These are phyloP conservation scores for Closterium sp. DNA, from an alignment of 139 green algal species.

Conservation along the genomic window DNA sequence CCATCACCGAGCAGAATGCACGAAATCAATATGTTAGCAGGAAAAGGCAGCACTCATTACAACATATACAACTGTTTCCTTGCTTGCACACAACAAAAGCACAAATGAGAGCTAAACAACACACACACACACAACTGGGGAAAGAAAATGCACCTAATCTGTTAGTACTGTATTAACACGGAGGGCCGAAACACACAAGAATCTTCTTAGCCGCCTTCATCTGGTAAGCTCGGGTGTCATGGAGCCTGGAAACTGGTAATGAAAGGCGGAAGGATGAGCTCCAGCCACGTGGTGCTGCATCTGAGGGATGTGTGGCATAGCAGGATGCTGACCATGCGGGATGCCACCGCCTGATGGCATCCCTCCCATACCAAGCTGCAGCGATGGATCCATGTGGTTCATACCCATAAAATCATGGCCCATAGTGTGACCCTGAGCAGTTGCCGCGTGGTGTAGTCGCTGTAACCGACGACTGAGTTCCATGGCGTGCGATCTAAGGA, in stretches of 20 bases:
- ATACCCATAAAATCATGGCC: background rate
- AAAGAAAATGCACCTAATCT: too few relatives aligned
- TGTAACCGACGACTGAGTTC: slow-evolving; percentile 27
- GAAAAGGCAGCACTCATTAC: too few relatives aligned
- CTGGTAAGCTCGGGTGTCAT: background rate
- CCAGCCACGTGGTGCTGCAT: background rate
- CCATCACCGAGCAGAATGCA: too few relatives aligned
- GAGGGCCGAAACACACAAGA: too few relatives aligned
- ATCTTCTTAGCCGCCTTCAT: background rate
- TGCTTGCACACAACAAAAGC: too few relatives aligned
- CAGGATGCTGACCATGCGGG: background rate
- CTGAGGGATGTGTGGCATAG: background rate
- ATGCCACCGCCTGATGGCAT: background rate
- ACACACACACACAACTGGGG: too few relatives aligned
- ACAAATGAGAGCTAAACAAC: too few relatives aligned
- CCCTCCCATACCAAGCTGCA: slow-evolving; percentile 1
- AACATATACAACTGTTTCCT: too few relatives aligned
- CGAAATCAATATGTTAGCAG: too few relatives aligned
- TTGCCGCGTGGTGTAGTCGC: slow-evolving; percentile 31
- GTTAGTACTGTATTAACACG: too few relatives aligned
- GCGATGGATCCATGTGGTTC: background rate
- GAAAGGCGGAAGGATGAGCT: background rate
- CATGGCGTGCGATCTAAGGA: slow-evolving; percentile 24
- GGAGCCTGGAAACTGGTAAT: slow-evolving; percentile 5
- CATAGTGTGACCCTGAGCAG: slow-evolving; percentile 3